Evolutionary conservation across 208 protist species (phyloP).

Genomic region (Leishmania lainsoni): DNA sequence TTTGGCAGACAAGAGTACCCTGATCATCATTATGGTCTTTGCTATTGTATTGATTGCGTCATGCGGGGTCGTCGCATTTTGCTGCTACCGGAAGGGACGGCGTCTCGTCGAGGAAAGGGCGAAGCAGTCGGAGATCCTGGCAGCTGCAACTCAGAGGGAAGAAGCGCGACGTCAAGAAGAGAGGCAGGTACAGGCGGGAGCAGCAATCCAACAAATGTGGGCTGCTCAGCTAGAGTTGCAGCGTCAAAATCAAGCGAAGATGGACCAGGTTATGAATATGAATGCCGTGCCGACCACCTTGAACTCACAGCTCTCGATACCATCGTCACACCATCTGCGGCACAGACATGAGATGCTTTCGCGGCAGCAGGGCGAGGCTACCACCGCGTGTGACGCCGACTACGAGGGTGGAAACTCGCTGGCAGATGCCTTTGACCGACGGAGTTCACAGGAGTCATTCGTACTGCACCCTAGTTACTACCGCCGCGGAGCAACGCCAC

Average conservation of each 20-base stretch:
- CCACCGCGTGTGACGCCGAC: not conserved
- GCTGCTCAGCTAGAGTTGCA: constrained; percentile 12
- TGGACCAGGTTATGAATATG: not conserved
- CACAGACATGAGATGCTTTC: not conserved
- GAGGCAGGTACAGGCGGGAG: not conserved
- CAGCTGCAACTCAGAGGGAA: not conserved
- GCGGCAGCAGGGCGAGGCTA: not conserved
- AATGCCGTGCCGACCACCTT: not conserved
- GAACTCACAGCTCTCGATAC: constrained; percentile 8
- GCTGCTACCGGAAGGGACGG: constrained; percentile 6
- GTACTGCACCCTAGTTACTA: not conserved
- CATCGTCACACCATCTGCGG: not conserved
- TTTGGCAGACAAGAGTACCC: not conserved
- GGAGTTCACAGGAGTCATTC: not conserved
- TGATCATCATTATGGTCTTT: constrained; percentile 7
- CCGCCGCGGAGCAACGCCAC: not conserved
- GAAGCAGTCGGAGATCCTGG: not conserved
- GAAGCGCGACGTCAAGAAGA: not conserved
- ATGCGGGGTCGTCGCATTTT: constrained; percentile 8
- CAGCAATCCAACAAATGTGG: constrained; percentile 2
- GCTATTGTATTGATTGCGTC: not conserved
- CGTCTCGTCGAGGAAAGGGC: not conserved
- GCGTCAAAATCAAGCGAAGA: constrained; percentile 5
- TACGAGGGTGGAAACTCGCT: not conserved
- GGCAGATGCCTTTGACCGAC: not conserved